Percentiles rank a stretch among this genome's conserved stretches.
Evolutionary conservation across 1,284 basidiomycete genomes (phyloP).

Genomic region (Uromyces viciae-fabae): DNA sequence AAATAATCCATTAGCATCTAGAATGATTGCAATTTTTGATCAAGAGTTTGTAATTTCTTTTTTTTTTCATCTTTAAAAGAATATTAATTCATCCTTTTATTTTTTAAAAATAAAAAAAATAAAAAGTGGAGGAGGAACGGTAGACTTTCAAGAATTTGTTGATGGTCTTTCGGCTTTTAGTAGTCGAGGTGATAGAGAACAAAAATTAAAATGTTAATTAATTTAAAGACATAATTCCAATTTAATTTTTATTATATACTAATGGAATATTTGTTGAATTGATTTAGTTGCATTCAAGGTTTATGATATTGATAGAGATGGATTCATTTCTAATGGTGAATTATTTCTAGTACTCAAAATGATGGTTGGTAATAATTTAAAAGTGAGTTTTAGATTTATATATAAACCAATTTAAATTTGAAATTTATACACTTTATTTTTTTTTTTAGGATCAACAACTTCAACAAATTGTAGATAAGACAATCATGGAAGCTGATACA

Average conservation of each 20-base stretch:
- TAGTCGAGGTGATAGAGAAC: slow-evolving; percentile 88
- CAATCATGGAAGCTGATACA: slow-evolving; percentile 98
- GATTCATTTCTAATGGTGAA: slow-evolving; percentile 97
- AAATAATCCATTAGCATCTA: slow-evolving; percentile 89
- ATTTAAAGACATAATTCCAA: background rate
- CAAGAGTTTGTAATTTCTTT: slow-evolving; percentile 62
- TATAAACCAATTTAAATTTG: too few species aligned
- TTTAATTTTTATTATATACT: background rate
- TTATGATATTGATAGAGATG: slow-evolving; percentile 96
- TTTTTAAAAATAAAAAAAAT: too few species aligned
- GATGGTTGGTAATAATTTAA: slow-evolving; percentile 99
- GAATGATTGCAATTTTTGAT: slow-evolving; percentile 99
- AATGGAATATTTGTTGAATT: background rate
- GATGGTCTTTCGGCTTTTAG: slow-evolving; percentile 95
- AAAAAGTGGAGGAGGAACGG: slow-evolving; percentile 78
- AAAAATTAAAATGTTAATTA: slow-evolving; percentile 79
- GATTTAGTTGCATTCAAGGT: slow-evolving; percentile 88
- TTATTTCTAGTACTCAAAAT: slow-evolving; percentile 97
- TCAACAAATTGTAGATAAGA: slow-evolving; percentile 99
- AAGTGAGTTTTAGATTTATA: slow-evolving; percentile 56
- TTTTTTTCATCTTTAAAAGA: background rate
- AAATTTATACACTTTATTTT: too few species aligned
- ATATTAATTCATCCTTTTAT: background rate
- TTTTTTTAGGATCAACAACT: slow-evolving; percentile 76
- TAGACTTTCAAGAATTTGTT: slow-evolving; percentile 99